Conservation (phyloP, 352 stramenopile genomes). For the Globisporangium lucens region DNA sequence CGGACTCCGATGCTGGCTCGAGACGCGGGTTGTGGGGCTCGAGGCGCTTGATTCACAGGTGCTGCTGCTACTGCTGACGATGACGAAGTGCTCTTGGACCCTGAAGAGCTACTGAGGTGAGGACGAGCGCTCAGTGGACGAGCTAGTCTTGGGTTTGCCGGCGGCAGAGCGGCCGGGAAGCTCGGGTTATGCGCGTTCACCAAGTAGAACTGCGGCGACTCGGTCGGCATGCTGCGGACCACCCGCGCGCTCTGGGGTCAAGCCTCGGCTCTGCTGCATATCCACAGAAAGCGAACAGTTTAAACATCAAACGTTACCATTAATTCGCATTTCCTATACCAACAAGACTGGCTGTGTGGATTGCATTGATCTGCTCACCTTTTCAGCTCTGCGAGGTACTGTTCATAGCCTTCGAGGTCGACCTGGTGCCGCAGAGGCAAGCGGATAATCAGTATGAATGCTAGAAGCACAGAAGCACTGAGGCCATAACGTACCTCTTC, state of each 20-base stretch:
- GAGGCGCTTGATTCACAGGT: constrained; percentile 1
- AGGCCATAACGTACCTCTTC: constrained; percentile 20
- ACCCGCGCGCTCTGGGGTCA: constrained; percentile 39
- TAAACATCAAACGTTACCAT: too few species aligned
- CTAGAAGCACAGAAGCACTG: background rate
- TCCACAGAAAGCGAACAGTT: background rate
- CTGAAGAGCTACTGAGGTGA: constrained; percentile 15
- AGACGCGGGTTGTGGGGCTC: constrained; percentile 2
- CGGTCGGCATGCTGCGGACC: constrained; percentile 34
- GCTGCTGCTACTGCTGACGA: background rate
- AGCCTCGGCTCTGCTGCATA: constrained; percentile 30
- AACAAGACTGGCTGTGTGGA: too few species aligned
- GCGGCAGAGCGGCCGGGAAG: constrained; percentile 5
- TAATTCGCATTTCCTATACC: too few species aligned
- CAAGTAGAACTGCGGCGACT: constrained; percentile 60
- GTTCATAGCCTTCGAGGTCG: constrained; percentile 60
- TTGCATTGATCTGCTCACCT: constrained; percentile 21
- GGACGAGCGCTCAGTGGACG: constrained; percentile 46
- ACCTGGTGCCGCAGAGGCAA: constrained; percentile 26
- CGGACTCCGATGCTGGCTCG: constrained; percentile 17
- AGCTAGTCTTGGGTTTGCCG: constrained; percentile 10
- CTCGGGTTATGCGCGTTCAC: constrained; percentile 36
- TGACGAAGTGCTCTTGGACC: background rate
- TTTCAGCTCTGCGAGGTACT: constrained; percentile 50
- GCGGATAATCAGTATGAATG: background rate